These are phyloP conservation scores for Solanum habrochaites DNA, from an alignment of 257 asterid species.

Conservation along the genomic window DNA sequence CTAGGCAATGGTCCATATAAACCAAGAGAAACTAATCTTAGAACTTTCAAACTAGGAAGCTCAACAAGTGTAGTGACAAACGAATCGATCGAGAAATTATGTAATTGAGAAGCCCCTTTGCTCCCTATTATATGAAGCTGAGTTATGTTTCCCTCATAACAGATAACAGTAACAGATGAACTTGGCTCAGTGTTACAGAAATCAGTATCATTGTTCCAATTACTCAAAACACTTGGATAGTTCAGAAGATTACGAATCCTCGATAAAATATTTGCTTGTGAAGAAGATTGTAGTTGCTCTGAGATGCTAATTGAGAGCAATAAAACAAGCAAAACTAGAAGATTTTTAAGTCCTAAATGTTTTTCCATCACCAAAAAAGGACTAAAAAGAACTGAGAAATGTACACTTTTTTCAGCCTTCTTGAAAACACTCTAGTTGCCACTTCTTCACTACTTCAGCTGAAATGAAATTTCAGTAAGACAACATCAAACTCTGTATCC, in stretches of 20 bases:
- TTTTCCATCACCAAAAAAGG: background rate
- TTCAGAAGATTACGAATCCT: conserved; percentile 39
- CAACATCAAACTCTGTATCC: background rate
- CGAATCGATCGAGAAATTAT: conserved; percentile 54
- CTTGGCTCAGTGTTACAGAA: conserved; percentile 52
- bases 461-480: background rate
- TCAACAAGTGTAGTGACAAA: conserved; percentile 37
- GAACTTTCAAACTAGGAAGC: conserved; percentile 61
- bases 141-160: conserved; percentile 58
- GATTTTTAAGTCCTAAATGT: background rate
- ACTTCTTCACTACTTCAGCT: background rate
- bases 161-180: conserved; percentile 40
- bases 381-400: background rate
- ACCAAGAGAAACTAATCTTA: conserved; percentile 68
- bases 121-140: conserved; percentile 70
- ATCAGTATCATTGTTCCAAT: conserved; percentile 39
- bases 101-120: conserved; percentile 16
- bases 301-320: conserved; percentile 23
- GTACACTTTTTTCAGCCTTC: background rate
- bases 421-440: background rate
- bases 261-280: conserved; percentile 38
- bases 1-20: conserved; percentile 66
- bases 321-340: conserved; percentile 9
- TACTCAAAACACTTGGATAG: conserved; percentile 29
- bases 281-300: conserved; percentile 35